Conservation (phyloP, 805 yeast species). For the Candida berthetii region DNA sequence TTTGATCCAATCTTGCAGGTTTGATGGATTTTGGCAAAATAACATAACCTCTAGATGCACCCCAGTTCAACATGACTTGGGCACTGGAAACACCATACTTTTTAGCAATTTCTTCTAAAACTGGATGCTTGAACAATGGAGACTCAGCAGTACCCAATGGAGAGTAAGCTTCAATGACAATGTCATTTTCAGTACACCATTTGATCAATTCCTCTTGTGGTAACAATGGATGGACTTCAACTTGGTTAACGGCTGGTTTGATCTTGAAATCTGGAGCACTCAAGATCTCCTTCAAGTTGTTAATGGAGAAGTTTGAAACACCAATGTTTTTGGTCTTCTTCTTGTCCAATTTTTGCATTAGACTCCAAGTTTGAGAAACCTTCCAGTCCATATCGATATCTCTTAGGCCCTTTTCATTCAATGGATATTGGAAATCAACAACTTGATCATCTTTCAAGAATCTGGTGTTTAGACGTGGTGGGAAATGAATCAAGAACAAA, state of each 20-base stretch:
- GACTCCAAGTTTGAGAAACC: conserved; percentile 55
- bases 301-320: conserved; percentile 63
- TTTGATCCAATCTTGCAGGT: conserved; percentile 31
- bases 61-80: conserved; percentile 51
- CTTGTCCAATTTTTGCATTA: conserved; percentile 51
- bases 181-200: conserved; percentile 43
- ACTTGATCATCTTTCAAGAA: conserved; percentile 24
- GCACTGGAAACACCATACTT: conserved; percentile 36
- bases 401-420: conserved; percentile 29
- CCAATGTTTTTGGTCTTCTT: conserved; percentile 61
- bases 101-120: conserved; percentile 35
- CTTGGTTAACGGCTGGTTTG: conserved; percentile 67
- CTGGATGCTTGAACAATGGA: conserved; percentile 34
- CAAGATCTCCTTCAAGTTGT: conserved; percentile 44
- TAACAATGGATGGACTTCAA: conserved; percentile 69
- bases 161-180: conserved; percentile 66
- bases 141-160: conserved; percentile 62
- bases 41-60: conserved; percentile 44
- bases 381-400: conserved; percentile 32
- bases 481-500: conserved; percentile 77
- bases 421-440: too few species aligned
- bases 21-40: conserved; percentile 43
- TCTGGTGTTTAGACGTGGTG: conserved; percentile 43
- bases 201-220: conserved; percentile 56
- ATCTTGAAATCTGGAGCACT: conserved; percentile 38